phyloP scores from a whole-genome alignment of 2,329 filamentous ascomycete genomes.

The Rutstroemia sp. region DNA sequence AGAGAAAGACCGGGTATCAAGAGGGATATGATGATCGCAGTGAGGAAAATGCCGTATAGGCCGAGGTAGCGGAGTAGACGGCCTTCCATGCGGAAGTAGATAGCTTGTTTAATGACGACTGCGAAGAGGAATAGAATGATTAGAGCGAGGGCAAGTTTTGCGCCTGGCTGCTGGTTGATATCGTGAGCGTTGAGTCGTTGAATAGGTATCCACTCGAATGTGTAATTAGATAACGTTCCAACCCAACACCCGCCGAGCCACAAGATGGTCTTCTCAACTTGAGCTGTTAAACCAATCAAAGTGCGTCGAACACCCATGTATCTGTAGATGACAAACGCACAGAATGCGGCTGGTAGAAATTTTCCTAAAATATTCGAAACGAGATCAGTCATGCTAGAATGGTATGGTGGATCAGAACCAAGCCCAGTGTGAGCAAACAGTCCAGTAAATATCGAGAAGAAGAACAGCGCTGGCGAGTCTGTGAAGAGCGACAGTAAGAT shows the following conservation, averaged over 20 bases:
- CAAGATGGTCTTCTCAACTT: conserved; percentile 81
- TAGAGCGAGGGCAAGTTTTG: conserved; percentile 70
- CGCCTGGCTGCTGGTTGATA: conserved; percentile 80
- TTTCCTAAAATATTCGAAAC: conserved; percentile 73
- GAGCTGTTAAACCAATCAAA: conserved; percentile 65
- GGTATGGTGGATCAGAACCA: conserved; percentile 75
- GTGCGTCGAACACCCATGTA: conserved; percentile 71
- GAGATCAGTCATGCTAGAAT: conserved; percentile 59
- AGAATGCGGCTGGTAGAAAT: conserved; percentile 81
- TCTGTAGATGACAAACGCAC: conserved; percentile 79
- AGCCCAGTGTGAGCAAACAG: conserved; percentile 87
- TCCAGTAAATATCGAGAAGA: conserved; percentile 73
- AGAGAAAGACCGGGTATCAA: conserved; percentile 70
- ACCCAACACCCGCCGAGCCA: conserved; percentile 91
- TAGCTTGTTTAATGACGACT: conserved; percentile 70
- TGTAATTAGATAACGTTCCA: conserved; percentile 89
- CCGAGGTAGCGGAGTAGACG: conserved; percentile 70
- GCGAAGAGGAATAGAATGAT: conserved; percentile 64
- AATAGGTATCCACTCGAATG: conserved; percentile 89
- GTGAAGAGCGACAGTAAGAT: conserved; percentile 74
- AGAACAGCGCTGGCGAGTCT: conserved; percentile 71
- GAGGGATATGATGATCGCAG: conserved; percentile 62
- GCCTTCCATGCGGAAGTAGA: conserved; percentile 79
- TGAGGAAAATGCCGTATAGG: conserved; percentile 64
- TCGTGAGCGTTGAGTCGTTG: conserved; percentile 87